Percentiles rank a stretch among this genome's conserved stretches.
Evolutionary conservation across 129 eudicot species (phyloP).

Genomic region (Escallonia rubra): DNA sequence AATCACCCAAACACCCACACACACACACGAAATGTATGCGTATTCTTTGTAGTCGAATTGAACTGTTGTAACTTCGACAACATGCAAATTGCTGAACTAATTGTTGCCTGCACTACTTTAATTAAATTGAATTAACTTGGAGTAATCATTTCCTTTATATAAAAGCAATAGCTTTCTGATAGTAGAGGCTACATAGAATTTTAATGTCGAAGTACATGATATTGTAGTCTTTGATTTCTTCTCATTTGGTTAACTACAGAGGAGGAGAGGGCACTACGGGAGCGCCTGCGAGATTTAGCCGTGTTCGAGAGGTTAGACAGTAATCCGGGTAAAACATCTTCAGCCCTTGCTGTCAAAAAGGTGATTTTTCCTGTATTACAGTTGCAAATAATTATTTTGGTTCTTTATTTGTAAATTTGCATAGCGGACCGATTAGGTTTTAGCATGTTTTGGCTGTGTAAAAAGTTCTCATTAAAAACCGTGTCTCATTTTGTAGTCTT

Average conservation of each 20-base stretch:
- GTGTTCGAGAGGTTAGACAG: conserved; percentile 75
- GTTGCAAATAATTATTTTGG: too few species aligned
- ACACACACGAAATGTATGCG: too few species aligned
- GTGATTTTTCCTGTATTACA: conserved; percentile 10
- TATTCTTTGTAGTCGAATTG: background rate
- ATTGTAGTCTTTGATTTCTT: too few species aligned
- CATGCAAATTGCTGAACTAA: too few species aligned
- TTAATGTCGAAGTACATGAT: too few species aligned
- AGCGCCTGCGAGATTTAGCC: conserved; percentile 77
- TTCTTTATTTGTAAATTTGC: background rate
- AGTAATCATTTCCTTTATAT: background rate
- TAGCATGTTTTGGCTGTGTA: background rate
- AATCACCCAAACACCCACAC: too few species aligned
- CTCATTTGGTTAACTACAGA: conserved; percentile 9
- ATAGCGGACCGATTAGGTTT: background rate
- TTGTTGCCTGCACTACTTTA: background rate
- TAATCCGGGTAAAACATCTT: conserved; percentile 62
- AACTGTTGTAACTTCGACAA: background rate
- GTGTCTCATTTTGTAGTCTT: too few species aligned
- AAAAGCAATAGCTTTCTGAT: too few species aligned
- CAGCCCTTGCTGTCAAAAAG: conserved; percentile 84
- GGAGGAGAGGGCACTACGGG: conserved; percentile 74
- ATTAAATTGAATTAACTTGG: too few species aligned
- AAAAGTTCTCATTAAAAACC: too few species aligned
- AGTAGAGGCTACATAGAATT: too few species aligned